A percentile compares a stretch with the other conserved stretches of the same genome.
Conservation (phyloP, 164 flowering plant species). For the Tetracentron sinense region DNA sequence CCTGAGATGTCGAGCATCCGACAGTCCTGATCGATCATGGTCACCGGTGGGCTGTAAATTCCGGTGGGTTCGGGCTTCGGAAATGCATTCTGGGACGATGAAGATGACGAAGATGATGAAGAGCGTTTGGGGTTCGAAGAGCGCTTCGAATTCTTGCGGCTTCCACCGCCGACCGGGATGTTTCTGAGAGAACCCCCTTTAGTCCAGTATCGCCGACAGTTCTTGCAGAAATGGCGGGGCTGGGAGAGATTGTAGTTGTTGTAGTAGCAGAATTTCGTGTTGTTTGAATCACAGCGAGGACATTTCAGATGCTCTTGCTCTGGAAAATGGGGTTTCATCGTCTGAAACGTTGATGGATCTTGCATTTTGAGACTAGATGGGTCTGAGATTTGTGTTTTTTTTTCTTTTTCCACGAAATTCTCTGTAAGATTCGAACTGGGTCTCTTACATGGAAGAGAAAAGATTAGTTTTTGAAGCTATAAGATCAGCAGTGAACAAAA, state of each 20-base stretch:
- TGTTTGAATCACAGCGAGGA: slow-evolving; percentile 71
- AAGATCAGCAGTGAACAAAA: too few relatives aligned
- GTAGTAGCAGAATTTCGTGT: slow-evolving; percentile 79
- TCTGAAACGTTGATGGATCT: slow-evolving; percentile 47
- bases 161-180: slow-evolving; percentile 85
- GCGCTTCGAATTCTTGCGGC: slow-evolving; percentile 43
- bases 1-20: slow-evolving; percentile 31
- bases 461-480: too few relatives aligned
- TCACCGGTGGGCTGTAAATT: slow-evolving; percentile 8
- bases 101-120: slow-evolving; percentile 11
- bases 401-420: too few relatives aligned
- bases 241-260: slow-evolving; percentile 67
- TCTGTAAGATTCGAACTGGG: neutral
- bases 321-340: slow-evolving; percentile 50
- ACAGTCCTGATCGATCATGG: slow-evolving; percentile 26
- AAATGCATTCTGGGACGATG: neutral
- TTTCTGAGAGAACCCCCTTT: slow-evolving; percentile 65
- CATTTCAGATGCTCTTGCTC: slow-evolving; percentile 76
- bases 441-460: too few relatives aligned
- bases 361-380: slow-evolving; percentile 42
- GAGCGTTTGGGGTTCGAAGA: slow-evolving; percentile 24
- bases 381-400: too few relatives aligned
- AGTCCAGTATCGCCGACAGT: slow-evolving; percentile 55
- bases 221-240: slow-evolving; percentile 66
- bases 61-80: slow-evolving; percentile 9